A percentile compares a stretch with the other conserved stretches of the same genome.
Evolutionary conservation across 208 protist species (phyloP).

Genomic region (Crithidia thermophila): DNA sequence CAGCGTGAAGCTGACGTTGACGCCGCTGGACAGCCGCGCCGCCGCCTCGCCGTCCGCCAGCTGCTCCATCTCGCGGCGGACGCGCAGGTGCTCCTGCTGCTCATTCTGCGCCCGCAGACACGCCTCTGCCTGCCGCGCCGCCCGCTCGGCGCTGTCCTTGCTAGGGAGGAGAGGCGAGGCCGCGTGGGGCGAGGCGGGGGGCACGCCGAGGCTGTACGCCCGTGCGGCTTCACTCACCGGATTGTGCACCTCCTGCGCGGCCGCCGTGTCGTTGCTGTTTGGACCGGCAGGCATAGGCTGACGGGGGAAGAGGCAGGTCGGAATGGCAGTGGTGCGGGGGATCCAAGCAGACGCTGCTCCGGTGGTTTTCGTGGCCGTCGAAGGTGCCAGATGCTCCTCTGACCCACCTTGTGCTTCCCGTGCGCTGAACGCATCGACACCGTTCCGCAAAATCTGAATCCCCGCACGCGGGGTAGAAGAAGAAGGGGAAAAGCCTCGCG

Average conservation of each 20-base stretch:
- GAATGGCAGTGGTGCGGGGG: background rate
- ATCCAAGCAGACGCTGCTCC: background rate
- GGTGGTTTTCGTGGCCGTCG: background rate
- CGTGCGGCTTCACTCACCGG: background rate
- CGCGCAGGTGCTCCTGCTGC: background rate
- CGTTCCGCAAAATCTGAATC: background rate
- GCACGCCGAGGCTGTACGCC: slow-evolving; percentile 7
- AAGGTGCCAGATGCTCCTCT: too few species aligned
- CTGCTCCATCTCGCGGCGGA: slow-evolving; percentile 28
- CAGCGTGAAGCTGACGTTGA: slow-evolving; percentile 73
- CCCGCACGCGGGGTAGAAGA: too few species aligned
- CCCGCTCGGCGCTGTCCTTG: background rate
- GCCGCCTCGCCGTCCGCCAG: slow-evolving; percentile 21
- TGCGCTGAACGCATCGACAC: background rate
- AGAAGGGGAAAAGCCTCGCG: too few species aligned
- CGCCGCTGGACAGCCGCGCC: slow-evolving; percentile 31
- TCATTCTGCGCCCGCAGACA: slow-evolving; percentile 6
- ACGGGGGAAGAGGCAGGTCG: too few species aligned
- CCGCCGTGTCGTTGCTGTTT: background rate
- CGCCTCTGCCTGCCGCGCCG: slow-evolving; percentile 6
- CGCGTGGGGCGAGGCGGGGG: background rate
- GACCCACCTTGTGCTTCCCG: background rate
- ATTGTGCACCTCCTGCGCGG: background rate
- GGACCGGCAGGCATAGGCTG: too few species aligned
- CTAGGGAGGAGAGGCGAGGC: background rate